Percentiles rank a stretch among this genome's conserved stretches.
Evolutionary conservation across 208 protist genomes (phyloP).

Genomic region (Leishmania tarentolae): DNA sequence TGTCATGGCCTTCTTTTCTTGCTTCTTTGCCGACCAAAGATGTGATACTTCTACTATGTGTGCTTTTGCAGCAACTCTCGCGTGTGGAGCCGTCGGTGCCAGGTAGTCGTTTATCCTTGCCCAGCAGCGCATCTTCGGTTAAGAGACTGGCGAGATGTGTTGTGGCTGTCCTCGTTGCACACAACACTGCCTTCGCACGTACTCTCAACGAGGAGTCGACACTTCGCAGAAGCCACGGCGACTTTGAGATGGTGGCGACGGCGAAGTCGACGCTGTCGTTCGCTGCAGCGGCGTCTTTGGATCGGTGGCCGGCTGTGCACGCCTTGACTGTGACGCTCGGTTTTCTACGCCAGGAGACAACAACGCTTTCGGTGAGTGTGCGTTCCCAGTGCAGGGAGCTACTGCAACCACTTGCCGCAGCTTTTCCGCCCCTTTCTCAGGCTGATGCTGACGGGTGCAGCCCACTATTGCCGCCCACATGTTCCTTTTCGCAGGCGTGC

Average conservation of each 20-base stretch:
- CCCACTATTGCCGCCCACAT: background rate
- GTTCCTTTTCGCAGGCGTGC: constrained; percentile 20
- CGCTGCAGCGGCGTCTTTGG: constrained; percentile 1
- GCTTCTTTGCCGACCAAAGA: constrained; percentile 16
- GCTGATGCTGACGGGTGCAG: background rate
- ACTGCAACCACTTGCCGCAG: constrained; percentile 13
- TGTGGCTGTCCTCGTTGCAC: background rate
- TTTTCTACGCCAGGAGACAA: constrained; percentile 15
- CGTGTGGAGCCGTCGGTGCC: background rate
- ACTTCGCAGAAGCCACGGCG: background rate
- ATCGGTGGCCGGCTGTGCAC: constrained; percentile 27
- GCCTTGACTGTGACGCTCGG: constrained; percentile 27
- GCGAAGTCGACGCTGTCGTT: background rate
- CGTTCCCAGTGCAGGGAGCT: constrained; percentile 8
- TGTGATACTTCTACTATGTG: constrained; percentile 23
- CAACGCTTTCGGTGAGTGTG: background rate
- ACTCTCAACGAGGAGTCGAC: constrained; percentile 12
- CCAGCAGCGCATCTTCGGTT: background rate
- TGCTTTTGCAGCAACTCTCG: constrained; percentile 22
- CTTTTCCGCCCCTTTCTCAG: constrained; percentile 13
- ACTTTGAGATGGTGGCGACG: background rate
- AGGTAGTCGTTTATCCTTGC: background rate
- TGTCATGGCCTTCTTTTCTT: constrained; percentile 15
- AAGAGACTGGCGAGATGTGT: background rate
- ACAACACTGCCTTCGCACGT: constrained; percentile 15